Evolutionary conservation across 1,284 basidiomycete species (phyloP), one percentile per base, ranked within the genome.

Genomic region (Xerocomus amazonicus): DNA sequence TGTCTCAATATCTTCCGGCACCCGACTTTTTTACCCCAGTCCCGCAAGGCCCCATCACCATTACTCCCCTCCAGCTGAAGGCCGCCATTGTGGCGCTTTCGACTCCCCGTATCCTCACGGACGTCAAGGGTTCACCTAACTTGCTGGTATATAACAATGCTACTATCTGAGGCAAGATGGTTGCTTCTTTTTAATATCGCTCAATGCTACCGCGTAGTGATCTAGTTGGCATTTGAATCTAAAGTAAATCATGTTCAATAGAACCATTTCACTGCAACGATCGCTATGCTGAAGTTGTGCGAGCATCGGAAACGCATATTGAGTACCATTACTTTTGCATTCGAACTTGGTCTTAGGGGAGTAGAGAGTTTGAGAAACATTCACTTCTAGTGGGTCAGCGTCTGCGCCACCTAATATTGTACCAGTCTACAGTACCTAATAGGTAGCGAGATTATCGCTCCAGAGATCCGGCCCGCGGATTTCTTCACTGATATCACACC

Each of bases 111-210:
- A 54, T 76, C 32, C 72, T 95, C 19, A 55, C 60, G 1, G 73
- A 75, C 38, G 61, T 85, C 2, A 55, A 57, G 5, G 72, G 78
- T 23, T 86, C 87, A 2, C 74, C 80, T 51, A 92, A 93, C 73
- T 59, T 84, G 60, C 73, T 92, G 61, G 78, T 89, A 49, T 92
- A 83, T 75, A 93, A 92, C 78, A 92, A 92, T 60, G 87, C 81
- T n/a, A 90, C 87, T 4, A 47, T 42, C 2, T 66, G 35, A 60
- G 14, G 29, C 8, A 6, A 10, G 36, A 10, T 14, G 9, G 41
- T 23, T 16, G 19, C 6, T 19, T 5, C 19, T 29, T 23, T 36
- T 45, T 44, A 43, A 32, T 38, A 38, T 28, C 47, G 43, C 27
- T 28, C 44, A 40, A 45, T 51, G 35, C 44, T 39, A 48, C 46